Conservation (phyloP, 306 rosid species). For the Quercus ilex region DNA sequence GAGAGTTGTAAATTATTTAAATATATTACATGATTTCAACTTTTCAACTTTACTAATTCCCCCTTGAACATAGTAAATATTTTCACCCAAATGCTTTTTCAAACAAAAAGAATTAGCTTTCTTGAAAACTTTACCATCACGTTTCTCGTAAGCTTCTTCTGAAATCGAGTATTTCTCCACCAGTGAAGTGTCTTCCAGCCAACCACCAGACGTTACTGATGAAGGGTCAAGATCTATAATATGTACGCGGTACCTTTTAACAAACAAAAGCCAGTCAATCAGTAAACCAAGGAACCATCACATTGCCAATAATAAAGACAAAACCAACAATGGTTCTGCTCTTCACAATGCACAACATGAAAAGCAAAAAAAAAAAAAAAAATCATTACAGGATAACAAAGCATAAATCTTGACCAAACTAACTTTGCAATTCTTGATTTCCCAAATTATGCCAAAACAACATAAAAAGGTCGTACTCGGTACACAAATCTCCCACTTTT, state of each 20-base stretch:
- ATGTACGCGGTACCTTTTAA: slow-evolving; percentile 68
- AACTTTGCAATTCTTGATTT: not conserved
- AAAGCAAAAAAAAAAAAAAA: not conserved
- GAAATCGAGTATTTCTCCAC: slow-evolving; percentile 84
- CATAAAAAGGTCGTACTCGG: not conserved
- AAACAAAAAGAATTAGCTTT: not conserved
- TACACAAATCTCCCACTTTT: too few species aligned
- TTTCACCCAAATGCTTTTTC: not conserved
- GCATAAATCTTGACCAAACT: not conserved
- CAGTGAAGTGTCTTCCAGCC: slow-evolving; percentile 93
- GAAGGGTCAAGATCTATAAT: slow-evolving; percentile 81
- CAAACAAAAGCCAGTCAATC: slow-evolving; percentile 9
- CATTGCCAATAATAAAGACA: not conserved
- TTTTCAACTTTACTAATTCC: not conserved
- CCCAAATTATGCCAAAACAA: not conserved
- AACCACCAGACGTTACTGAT: slow-evolving; percentile 89
- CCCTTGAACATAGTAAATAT: not conserved
- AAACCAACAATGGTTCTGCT: not conserved
- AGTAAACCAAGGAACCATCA: not conserved
- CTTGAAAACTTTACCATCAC: slow-evolving; percentile 43
- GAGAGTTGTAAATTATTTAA: not conserved
- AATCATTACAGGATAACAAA: not conserved
- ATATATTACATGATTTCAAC: not conserved
- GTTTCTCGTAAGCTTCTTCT: slow-evolving; percentile 77
- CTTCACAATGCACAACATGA: not conserved